phyloP scores from a whole-genome alignment of 2,329 filamentous ascomycete genomes.

The Tolypocladium amazonense region DNA sequence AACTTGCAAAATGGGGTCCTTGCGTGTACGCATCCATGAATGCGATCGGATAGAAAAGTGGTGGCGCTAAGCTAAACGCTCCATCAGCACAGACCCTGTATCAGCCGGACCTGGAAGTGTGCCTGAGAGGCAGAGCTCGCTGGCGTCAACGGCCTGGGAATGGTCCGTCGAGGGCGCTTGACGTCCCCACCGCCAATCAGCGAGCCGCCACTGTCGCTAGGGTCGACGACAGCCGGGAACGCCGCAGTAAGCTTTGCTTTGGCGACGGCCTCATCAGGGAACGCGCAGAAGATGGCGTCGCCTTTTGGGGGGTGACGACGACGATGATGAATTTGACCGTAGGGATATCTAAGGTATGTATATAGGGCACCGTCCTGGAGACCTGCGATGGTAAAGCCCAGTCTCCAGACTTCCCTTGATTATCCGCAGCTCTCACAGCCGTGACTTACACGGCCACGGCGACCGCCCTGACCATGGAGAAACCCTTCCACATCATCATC shows the following conservation, averaged over 20 bases:
- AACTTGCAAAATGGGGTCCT: no score
- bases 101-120: not conserved
- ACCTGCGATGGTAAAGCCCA: not conserved
- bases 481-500: constrained; percentile 21
- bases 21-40: not conserved
- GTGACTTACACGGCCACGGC: not conserved
- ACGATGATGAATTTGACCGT: not conserved
- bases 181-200: not conserved
- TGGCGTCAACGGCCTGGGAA: not conserved
- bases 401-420: not conserved
- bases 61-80: not conserved
- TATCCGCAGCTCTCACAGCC: not conserved
- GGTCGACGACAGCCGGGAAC: not conserved
- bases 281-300: not conserved
- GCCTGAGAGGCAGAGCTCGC: no score
- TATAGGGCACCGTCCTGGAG: not conserved
- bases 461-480: not conserved
- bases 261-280: not conserved
- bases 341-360: not conserved
- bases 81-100: not conserved
- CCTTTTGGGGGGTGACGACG: not conserved
- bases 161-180: not conserved
- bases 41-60: not conserved
- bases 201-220: not conserved
- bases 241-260: not conserved